phyloP scores from a whole-genome alignment of 1,139 yeast genomes.

The Nakaseomyces nivariensis region DNA sequence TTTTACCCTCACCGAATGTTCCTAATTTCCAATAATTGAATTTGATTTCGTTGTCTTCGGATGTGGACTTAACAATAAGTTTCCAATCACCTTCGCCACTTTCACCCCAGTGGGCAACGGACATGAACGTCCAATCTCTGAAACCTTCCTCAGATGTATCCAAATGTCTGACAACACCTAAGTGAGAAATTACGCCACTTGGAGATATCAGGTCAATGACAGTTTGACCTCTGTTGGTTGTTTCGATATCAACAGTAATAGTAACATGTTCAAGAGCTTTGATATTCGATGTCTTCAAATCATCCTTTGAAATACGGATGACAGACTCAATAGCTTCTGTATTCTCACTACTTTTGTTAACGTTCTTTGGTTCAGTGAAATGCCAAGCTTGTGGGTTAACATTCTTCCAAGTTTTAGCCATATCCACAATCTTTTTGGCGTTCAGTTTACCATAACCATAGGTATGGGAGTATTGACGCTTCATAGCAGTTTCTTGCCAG shows the following conservation, averaged over 20 bases:
- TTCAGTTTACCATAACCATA: constrained; percentile 94
- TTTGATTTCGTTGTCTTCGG: constrained; percentile 35
- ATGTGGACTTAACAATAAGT: constrained; percentile 46
- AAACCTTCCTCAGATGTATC: constrained; percentile 59
- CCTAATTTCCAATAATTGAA: constrained; percentile 67
- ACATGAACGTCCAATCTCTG: constrained; percentile 82
- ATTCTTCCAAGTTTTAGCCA: constrained; percentile 68
- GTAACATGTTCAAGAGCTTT: constrained; percentile 79
- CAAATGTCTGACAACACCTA: constrained; percentile 59
- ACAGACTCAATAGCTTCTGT: constrained; percentile 32
- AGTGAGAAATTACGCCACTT: constrained; percentile 55
- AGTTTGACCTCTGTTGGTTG: constrained; percentile 61
- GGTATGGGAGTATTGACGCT: constrained; percentile 61
- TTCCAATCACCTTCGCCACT: constrained; percentile 75
- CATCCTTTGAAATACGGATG: constrained; percentile 41
- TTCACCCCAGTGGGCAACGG: constrained; percentile 99
- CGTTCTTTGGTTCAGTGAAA: constrained; percentile 33
- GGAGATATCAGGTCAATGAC: constrained; percentile 66
- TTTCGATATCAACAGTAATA: constrained; percentile 60
- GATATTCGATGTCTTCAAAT: constrained; percentile 48
- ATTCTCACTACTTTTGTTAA: constrained; percentile 19
- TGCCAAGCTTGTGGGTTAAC: constrained; percentile 90
- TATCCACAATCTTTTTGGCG: constrained; percentile 63
- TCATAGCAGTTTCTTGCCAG: constrained; percentile 54
- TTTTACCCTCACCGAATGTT: constrained; percentile 66